These are phyloP conservation scores for Filosporella fistucella DNA, from an alignment of 495 filamentous ascomycete species.

Conservation along the genomic window DNA sequence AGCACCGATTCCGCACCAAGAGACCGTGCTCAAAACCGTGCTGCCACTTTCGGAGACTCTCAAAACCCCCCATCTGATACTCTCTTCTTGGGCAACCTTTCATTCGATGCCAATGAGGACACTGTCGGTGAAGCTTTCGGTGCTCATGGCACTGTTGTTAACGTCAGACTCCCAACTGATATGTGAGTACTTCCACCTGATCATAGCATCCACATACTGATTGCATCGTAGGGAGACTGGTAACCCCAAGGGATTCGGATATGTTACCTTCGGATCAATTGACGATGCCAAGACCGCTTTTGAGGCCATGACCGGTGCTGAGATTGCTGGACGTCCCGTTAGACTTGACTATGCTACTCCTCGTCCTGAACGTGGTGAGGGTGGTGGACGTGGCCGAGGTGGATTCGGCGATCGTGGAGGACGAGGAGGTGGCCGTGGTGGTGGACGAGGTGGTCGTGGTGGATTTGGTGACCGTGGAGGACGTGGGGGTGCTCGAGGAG, in stretches of 20 bases:
- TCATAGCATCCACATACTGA: conserved; percentile 25
- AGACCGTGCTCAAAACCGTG: conserved; percentile 63
- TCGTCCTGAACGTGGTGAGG: conserved; percentile 52
- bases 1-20: conserved; percentile 39
- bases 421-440: conserved; percentile 50
- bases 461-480: conserved; percentile 56
- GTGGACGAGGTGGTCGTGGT: conserved; percentile 61
- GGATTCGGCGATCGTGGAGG: conserved; percentile 43
- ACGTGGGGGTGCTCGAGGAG: conserved; percentile 35
- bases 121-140: conserved; percentile 71
- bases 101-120: conserved; percentile 79
- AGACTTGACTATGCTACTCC: conserved; percentile 88
- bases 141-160: conserved; percentile 62
- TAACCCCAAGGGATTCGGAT: conserved; percentile 90
- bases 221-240: conserved; percentile 65
- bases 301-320: conserved; percentile 66
- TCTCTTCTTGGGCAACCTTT: conserved; percentile 89
- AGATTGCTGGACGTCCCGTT: conserved; percentile 73
- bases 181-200: conserved; percentile 38
- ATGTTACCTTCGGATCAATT: conserved; percentile 77
- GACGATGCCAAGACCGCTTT: conserved; percentile 82
- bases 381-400: conserved; percentile 46
- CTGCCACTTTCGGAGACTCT: conserved; percentile 70
- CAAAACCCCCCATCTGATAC: conserved; percentile 76
- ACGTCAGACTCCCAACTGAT: conserved; percentile 88